A percentile compares a stretch with the other conserved stretches of the same genome.
Conservation (phyloP, 73 alveolate species). For the Paramecium biaurelia region DNA sequence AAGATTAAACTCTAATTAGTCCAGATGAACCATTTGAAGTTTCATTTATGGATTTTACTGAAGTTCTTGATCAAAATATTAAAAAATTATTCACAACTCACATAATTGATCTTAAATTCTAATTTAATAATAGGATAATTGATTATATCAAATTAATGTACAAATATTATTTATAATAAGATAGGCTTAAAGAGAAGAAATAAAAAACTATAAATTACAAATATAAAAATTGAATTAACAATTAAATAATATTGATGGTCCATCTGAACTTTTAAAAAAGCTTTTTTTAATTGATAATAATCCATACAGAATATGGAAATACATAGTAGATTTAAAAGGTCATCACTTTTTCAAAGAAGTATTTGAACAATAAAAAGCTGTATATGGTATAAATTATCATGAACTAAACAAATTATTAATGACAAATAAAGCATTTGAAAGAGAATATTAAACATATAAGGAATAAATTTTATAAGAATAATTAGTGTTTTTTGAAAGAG, state of each 20-base stretch:
- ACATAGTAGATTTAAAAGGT: constrained; percentile 49
- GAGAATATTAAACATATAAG: constrained; percentile 44
- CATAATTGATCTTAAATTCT: constrained; percentile 15
- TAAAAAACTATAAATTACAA: background rate
- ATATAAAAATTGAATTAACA: background rate
- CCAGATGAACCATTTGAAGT: constrained; percentile 51
- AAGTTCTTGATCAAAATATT: constrained; percentile 27
- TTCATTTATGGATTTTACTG: constrained; percentile 43
- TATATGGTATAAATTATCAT: constrained; percentile 55
- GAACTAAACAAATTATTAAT: constrained; percentile 55
- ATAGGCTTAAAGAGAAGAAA: constrained; percentile 5
- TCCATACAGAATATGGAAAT: constrained; percentile 61
- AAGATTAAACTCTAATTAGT: background rate
- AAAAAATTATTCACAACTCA: background rate
- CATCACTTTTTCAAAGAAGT: constrained; percentile 49
- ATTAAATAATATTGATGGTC: constrained; percentile 2
- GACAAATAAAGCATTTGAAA: constrained; percentile 58
- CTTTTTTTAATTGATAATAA: constrained; percentile 17
- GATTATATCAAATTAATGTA: constrained; percentile 36
- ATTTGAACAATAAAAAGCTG: constrained; percentile 56
- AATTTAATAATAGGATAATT: constrained; percentile 47
- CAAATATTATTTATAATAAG: background rate
- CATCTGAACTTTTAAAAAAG: constrained; percentile 32
- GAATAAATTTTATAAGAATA: constrained; percentile 5
- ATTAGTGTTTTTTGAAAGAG: background rate